Evolutionary conservation across 805 yeast genomes (phyloP), one percentile per base, ranked within the genome.

Genomic region (Sugiyamaella mastotermitis): DNA sequence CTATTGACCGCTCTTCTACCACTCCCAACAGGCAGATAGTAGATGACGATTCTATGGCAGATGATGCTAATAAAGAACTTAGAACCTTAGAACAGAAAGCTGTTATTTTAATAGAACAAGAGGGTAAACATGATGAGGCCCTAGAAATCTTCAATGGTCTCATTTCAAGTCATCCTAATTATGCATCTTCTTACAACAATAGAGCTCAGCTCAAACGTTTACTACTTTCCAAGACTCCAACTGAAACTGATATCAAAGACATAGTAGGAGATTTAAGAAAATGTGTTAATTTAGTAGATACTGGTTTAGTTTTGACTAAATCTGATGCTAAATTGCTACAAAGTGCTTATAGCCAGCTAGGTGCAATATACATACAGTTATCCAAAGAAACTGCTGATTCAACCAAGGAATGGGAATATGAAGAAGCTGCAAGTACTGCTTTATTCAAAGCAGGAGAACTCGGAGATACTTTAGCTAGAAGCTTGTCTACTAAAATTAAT

Each of bases 131-230:
- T 11, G 22, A 10, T 1, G 40, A 15, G 24, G 57, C 57, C 2
- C 16, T 45, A 27, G 42, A 20, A 7, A 21, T 51, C 3, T 35
- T 60, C 22, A 31, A 44, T 32, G 37, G 14, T 4, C 40, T 60
- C 20, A 40, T 59, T 5, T 33, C 16, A 5, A 26, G 27, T 24
- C 41, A 49, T n/a, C 62, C 63, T 6, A 19, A 33, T 4, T 57
- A 60, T 26, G 59, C 63, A 3, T 50, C 59, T 2, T 62, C 55
- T 3, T 58, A 60, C 45, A 57, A 56, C 43, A 60, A 60, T 40
- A 49, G 60, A 2, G 63, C 62, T 2, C 64, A 60, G 41, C 34
- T 49, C 9, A 31, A 38, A 8, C 32, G 53, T 17, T n/a, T 47
- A 7, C 15, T 29, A 10, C 25, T 15, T 8, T 18, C 27, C 4